These are phyloP conservation scores for Penicillium sp. DNA, from an alignment of 2,329 filamentous ascomycete species.

Conservation along the genomic window DNA sequence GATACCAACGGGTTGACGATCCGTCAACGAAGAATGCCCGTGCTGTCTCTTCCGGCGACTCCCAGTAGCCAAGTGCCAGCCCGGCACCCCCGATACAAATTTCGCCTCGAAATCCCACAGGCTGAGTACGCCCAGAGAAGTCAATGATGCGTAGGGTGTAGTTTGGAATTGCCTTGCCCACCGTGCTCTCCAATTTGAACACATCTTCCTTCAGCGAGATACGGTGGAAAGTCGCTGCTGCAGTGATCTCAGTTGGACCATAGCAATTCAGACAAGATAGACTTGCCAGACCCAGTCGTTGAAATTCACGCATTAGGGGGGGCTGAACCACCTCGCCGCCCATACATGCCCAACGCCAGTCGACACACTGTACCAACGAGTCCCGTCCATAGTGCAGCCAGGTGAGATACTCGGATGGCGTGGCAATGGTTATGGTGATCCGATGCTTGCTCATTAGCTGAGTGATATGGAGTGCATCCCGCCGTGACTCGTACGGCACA, in stretches of 20 bases:
- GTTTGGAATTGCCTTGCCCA: constrained; percentile 31
- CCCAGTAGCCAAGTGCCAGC: constrained; percentile 18
- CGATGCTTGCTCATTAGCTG: constrained; percentile 1
- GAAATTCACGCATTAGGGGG: background rate
- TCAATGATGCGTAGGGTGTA: constrained; percentile 35
- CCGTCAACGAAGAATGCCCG: background rate
- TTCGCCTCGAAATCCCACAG: constrained; percentile 40
- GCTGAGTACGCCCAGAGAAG: constrained; percentile 30
- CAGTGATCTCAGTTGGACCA: constrained; percentile 9
- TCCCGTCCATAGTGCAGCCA: constrained; percentile 1
- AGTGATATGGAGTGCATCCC: constrained; percentile 4
- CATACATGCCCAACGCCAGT: constrained; percentile 3
- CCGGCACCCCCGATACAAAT: constrained; percentile 35
- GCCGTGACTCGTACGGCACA: background rate
- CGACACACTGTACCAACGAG: background rate
- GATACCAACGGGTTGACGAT: constrained; percentile 15
- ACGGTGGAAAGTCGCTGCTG: background rate
- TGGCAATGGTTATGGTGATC: constrained; percentile 5
- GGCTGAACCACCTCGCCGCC: constrained; percentile 8
- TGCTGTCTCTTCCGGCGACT: constrained; percentile 7
- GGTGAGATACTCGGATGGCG: constrained; percentile 1
- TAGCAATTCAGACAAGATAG: constrained; percentile 8
- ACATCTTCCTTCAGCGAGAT: constrained; percentile 1
- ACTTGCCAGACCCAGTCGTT: background rate
- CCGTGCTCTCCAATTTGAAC: background rate